These are phyloP conservation scores for Zygoascus tannicola DNA, from an alignment of 805 yeast genomes.

Conservation along the genomic window DNA sequence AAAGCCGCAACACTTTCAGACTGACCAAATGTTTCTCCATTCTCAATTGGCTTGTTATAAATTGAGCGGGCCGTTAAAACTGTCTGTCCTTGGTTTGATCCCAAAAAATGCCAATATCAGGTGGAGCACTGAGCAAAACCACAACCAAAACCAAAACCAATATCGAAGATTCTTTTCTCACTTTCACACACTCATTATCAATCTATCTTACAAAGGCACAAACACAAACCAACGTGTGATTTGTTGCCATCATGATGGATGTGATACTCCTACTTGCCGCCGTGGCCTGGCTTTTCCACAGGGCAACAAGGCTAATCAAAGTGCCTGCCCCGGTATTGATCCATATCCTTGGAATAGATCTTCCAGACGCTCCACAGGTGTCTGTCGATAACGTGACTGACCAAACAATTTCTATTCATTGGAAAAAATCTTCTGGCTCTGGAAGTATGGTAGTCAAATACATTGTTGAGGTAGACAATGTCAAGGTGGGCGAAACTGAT, in stretches of 20 bases:
- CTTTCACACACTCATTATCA: no score
- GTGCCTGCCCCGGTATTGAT: conserved; percentile 28
- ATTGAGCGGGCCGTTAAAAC: no score
- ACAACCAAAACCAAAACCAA: no score
- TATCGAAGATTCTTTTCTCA: no score
- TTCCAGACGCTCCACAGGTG: conserved; percentile 28
- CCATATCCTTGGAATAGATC: conserved; percentile 28
- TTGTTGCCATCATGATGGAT: conserved; percentile 2
- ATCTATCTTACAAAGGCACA: no score
- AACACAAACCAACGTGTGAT: no score
- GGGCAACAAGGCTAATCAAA: conserved; percentile 27
- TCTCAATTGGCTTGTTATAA: no score
- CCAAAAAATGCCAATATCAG: no score
- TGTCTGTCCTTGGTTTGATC: no score
- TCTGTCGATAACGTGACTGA: conserved; percentile 25
- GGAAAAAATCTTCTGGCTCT: conserved; percentile 28
- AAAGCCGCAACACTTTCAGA: conserved; percentile 24
- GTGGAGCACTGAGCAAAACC: no score
- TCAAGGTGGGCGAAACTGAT: conserved; percentile 27
- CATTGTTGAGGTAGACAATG: conserved; percentile 28
- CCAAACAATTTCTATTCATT: conserved; percentile 25
- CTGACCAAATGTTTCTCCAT: conserved; percentile 11
- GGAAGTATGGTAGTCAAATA: conserved; percentile 22
- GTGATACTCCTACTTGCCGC: conserved; percentile 19
- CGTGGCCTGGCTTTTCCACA: conserved; percentile 27